Evolutionary conservation across 1,284 basidiomycete species (phyloP).

Genomic region (Papiliotrema terrestris): DNA sequence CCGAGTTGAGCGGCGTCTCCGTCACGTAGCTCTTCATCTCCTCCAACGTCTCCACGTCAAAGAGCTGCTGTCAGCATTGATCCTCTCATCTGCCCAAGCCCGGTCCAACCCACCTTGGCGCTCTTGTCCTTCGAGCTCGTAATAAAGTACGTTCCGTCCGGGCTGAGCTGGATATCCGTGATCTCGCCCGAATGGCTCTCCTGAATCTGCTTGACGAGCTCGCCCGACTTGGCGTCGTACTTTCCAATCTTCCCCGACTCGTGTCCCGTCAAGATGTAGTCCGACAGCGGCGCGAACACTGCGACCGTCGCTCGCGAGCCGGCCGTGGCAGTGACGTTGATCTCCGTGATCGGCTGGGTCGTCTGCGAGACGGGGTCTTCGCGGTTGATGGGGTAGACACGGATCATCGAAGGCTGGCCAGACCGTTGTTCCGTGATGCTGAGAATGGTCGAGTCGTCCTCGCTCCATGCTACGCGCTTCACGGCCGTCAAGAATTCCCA

Average conservation of each 20-base stretch:
- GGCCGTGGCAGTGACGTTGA: slow-evolving; percentile 62
- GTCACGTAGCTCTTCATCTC: slow-evolving; percentile 92
- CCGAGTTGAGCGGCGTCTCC: slow-evolving; percentile 94
- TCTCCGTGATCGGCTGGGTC: slow-evolving; percentile 69
- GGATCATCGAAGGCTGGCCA: slow-evolving; percentile 61
- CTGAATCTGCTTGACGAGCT: slow-evolving; percentile 71
- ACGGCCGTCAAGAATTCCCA: slow-evolving; percentile 99
- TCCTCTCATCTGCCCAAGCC: no score
- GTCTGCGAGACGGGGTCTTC: slow-evolving; percentile 74
- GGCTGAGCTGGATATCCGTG: slow-evolving; percentile 88
- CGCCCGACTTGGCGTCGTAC: slow-evolving; percentile 83
- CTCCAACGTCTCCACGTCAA: slow-evolving; percentile 81
- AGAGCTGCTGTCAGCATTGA: slow-evolving; percentile 59
- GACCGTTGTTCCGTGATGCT: slow-evolving; percentile 97
- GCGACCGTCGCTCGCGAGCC: slow-evolving; percentile 95
- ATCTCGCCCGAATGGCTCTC: slow-evolving; percentile 77
- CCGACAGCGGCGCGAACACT: slow-evolving; percentile 76
- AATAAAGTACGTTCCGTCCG: slow-evolving; percentile 90
- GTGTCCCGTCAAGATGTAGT: slow-evolving; percentile 87
- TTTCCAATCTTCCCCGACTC: slow-evolving; percentile 92
- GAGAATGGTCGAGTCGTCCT: slow-evolving; percentile 78
- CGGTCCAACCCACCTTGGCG: slow-evolving; percentile 78
- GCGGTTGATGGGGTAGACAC: slow-evolving; percentile 78
- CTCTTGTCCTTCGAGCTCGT: slow-evolving; percentile 97
- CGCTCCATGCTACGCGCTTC: slow-evolving; percentile 82